Evolutionary conservation across 495 filamentous ascomycete species (phyloP).

Genomic region (Parachaetomium inaequale): DNA sequence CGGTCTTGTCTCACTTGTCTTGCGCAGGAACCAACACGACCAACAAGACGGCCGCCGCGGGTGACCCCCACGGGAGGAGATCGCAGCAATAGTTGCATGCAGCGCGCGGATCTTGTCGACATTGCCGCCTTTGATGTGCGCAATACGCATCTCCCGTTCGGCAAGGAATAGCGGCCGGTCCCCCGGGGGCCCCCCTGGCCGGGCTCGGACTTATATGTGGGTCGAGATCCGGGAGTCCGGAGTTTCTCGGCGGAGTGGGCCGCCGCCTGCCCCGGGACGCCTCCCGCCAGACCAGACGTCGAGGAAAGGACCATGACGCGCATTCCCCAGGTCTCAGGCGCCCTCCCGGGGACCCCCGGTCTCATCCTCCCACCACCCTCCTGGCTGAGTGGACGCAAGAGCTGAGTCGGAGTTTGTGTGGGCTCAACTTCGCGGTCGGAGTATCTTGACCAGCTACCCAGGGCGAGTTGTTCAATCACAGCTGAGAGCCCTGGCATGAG

Average conservation of each 20-base stretch:
- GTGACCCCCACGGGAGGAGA: neutral
- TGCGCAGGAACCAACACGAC: neutral
- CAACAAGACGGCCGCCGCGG: neutral
- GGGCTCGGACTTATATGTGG: slow-evolving; percentile 19
- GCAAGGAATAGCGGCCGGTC: neutral
- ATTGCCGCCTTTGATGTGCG: neutral
- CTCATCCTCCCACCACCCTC: neutral
- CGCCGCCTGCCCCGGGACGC: neutral
- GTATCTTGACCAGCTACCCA: neutral
- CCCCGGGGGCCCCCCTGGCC: neutral
- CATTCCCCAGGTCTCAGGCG: neutral
- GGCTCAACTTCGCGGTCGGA: neutral
- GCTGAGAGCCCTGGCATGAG: neutral
- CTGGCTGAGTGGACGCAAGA: neutral
- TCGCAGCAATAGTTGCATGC: neutral
- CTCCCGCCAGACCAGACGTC: neutral
- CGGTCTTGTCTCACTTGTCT: neutral
- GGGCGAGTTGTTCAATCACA: neutral
- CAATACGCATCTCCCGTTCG: neutral
- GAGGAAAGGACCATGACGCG: neutral
- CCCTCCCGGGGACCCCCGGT: neutral
- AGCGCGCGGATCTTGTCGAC: neutral
- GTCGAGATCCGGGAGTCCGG: slow-evolving; percentile 9
- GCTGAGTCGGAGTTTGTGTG: slow-evolving; percentile 1
- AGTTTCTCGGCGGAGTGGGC: slow-evolving; percentile 19